phyloP scores from a whole-genome alignment of 345 rosid genomes.

The Lumnitzera racemosa region DNA sequence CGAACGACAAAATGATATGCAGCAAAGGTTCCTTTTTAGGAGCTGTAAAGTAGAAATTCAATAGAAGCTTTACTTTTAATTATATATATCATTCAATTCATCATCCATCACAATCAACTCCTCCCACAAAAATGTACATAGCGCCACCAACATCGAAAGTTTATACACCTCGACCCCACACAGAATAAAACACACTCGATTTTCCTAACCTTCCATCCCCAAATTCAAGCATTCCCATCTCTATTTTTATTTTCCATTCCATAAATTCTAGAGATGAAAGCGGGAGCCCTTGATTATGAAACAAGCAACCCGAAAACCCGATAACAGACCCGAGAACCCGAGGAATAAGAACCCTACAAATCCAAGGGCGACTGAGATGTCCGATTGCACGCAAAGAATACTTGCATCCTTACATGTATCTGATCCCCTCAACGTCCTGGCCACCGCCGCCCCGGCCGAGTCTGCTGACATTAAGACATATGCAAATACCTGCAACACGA shows the following conservation, averaged over 20 bases:
- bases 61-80: no score
- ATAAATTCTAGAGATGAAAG: conserved; percentile 37
- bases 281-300: conserved; percentile 86
- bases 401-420: conserved; percentile 37
- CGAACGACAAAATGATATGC: no score
- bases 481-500: conserved; percentile 52
- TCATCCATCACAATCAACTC: no score
- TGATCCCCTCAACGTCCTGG: conserved; percentile 47
- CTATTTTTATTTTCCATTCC: background rate
- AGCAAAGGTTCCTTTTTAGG: no score
- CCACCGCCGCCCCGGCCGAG: conserved; percentile 68
- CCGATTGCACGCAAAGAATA: conserved; percentile 73
- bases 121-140: no score
- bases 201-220: no score
- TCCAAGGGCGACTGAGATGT: conserved; percentile 66
- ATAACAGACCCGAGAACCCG: conserved; percentile 59
- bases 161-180: no score
- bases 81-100: no score
- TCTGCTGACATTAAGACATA: conserved; percentile 75
- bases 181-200: no score
- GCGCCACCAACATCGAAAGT: no score
- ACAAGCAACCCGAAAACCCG: conserved; percentile 79
- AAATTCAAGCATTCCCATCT: background rate
- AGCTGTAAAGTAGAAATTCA: no score
- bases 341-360: conserved; percentile 73